Base-by-base conservation (phyloP, 2,329 filamentous ascomycete species). In the Arachnopeziza araneosa region DNA sequence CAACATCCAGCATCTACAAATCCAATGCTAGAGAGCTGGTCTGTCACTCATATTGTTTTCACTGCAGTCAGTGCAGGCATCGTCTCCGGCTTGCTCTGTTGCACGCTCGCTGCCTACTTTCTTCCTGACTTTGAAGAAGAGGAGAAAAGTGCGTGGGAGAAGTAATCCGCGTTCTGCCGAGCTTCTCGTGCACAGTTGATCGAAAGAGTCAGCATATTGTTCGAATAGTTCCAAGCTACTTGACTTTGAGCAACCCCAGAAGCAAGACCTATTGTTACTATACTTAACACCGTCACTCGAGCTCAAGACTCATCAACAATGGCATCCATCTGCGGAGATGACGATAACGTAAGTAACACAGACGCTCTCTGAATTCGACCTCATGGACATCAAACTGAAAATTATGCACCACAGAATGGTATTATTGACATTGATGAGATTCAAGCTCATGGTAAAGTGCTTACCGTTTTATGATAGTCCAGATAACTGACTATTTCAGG, bases 341-440 rank as follows among this genome's bases (percentile, higher is more conserved):
- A 44, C 4, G 36, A 44, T 9, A 30, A 30, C 12, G 36, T 44
- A 44, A 19, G 36, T 6, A 14, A 19, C 36, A 44, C 12, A 14
- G 17, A 44, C 2, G 36, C 17, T 44, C n/a, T 44, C 36, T 44
- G 6, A 19, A 19, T 44, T 44, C 10, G 5, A 9, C 4, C 26
- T 44, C 17, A 14, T 8, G 36, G 36, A 5, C 36, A 44, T 44
- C 30, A 44, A 19, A 19, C 36, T 44, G 36, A 44, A 8, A 19
- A n/a, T n/a, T 19, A 17, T 44, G 36, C 2, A n/a, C n/a, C n/a
- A n/a, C 52, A 71, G 67, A 60, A 24, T 60, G 55, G 57, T 32
- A 88, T 89, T 64, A 76, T 88, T 58, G 85, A 88, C 67, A 84
- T 89, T 60, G 86, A 89, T 62, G 76, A 79, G 52, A 83, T 89